A percentile compares a stretch with the other conserved stretches of the same genome.
Conservation (phyloP, 768 basidiomycete genomes). For the Kwoniella pini region DNA sequence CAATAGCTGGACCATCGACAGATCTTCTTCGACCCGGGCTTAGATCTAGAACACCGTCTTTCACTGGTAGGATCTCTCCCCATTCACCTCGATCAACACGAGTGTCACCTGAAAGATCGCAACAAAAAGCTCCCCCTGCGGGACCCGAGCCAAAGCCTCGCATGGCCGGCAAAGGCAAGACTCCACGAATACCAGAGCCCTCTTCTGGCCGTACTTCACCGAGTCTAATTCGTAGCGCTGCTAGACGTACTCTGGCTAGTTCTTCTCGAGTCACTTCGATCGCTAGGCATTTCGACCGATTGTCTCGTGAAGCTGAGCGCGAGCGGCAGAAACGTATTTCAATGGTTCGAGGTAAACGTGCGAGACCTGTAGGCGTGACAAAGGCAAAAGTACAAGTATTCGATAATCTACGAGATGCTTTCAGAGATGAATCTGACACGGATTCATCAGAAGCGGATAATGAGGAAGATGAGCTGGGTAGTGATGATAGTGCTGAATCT, state of each 20-base stretch:
- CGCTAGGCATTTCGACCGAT: slow-evolving; percentile 84
- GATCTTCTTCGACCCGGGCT: slow-evolving; percentile 21
- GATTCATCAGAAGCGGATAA: slow-evolving; percentile 65
- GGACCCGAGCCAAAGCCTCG: slow-evolving; percentile 27
- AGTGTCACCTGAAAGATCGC: slow-evolving; percentile 6
- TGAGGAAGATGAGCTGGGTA: slow-evolving; percentile 63
- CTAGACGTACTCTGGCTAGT: slow-evolving; percentile 60
- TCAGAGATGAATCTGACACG: slow-evolving; percentile 69
- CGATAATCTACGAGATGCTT: slow-evolving; percentile 85
- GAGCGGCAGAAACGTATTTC: slow-evolving; percentile 64
- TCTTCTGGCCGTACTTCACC: slow-evolving; percentile 25
- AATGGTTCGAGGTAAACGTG: slow-evolving; percentile 80
- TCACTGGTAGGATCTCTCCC: slow-evolving; percentile 5
- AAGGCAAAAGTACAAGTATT: slow-evolving; percentile 84
- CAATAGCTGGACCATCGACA: slow-evolving; percentile 1
- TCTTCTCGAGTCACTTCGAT: slow-evolving; percentile 75
- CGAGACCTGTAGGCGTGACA: slow-evolving; percentile 85
- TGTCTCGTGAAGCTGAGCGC: slow-evolving; percentile 65
- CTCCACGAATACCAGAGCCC: slow-evolving; percentile 26
- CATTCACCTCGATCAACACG: slow-evolving; percentile 17
- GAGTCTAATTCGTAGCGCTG: slow-evolving; percentile 51
- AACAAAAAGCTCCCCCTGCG: background rate
- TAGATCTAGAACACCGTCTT: slow-evolving; percentile 21
- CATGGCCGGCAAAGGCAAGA: slow-evolving; percentile 48
- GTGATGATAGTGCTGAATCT: slow-evolving; percentile 44